A percentile compares a stretch with the other conserved stretches of the same genome.
Evolutionary conservation across 225 moss, liverwort and hornwort genomes (phyloP).

Genomic region (Pleurozium schreberi): DNA sequence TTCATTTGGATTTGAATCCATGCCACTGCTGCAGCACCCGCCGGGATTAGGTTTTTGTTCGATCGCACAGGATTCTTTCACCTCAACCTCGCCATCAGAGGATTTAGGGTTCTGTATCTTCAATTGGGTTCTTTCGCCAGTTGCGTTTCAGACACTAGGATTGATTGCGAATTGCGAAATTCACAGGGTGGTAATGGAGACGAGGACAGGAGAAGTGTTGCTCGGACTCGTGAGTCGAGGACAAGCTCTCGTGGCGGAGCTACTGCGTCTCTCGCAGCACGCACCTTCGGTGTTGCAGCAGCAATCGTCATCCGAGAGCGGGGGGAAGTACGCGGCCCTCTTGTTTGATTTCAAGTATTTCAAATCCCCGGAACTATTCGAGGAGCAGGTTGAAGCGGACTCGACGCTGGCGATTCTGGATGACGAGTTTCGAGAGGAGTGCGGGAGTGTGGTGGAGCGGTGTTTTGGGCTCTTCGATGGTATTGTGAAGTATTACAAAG

Average conservation of each 20-base stretch:
- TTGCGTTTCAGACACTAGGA: not conserved
- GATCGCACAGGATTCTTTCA: not conserved
- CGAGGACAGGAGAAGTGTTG: conserved; percentile 42
- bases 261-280: conserved; percentile 82
- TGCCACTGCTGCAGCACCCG: not conserved
- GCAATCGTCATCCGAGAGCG: conserved; percentile 22
- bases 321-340: conserved; percentile 43
- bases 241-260: conserved; percentile 88
- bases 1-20: not conserved
- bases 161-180: not conserved
- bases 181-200: conserved; percentile 23
- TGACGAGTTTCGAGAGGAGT: conserved; percentile 86
- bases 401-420: conserved; percentile 58
- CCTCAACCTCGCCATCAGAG: not conserved
- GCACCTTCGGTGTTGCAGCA: conserved; percentile 64
- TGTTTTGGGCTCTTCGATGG: conserved; percentile 78
- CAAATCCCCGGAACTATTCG: conserved; percentile 75
- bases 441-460: conserved; percentile 61
- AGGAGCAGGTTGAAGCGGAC: conserved; percentile 72
- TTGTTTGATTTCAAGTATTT: conserved; percentile 88
- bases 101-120: not conserved
- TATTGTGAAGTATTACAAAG: conserved; percentile 75
- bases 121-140: no score
- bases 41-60: not conserved
- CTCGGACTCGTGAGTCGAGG: conserved; percentile 86